Evolutionary conservation across 768 basidiomycete species (phyloP), one percentile per base, ranked within the genome.

Genomic region (Collybia mongolica): DNA sequence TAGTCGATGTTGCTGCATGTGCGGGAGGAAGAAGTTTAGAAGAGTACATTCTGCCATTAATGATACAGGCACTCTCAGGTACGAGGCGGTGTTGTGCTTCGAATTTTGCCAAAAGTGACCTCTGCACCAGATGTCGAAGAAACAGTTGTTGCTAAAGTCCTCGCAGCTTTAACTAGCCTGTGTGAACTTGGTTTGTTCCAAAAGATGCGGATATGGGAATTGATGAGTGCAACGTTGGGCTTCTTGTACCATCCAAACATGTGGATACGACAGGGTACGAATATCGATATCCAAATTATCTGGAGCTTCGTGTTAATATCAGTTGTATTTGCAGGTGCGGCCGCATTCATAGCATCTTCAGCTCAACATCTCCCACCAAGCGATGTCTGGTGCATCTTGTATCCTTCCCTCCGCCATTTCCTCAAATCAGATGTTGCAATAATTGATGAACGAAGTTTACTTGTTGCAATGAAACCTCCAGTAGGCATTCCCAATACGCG

Each of bases 341-440:
- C 84, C 11, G 85, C 91, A 0, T 94, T 99, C 64, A 86, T 98
- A 39, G 86, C 91, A 2, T 85, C 92, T 3, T 88, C 92, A 7
- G 86, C 89, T 2, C 83, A 85, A 38, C 86, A 90, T 54, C 78
- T 99, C 5, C 89, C 88, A 0, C 67, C 75, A 2, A 93, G 92
- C 46, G 97, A 99, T 62, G 85, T 93, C 18, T 98, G 97, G 96
- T 98, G 94, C 60, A 96, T 98, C 37, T 67, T 99, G 7, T 98
- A 98, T 58, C 96, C 97, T 0, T 90, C 89, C 0, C 68, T 98
- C 37, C 80, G 90, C 40, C 88, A 93, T 59, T 84, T 94, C 51
- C 72, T 98, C 35, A 87, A 86, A 50, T 90, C 85, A 2, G 97
- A 98, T 57, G 73, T 98, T 18, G 77, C 75, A 2, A 75, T 76